A percentile compares a stretch with the other conserved stretches of the same genome.
phyloP scores from a whole-genome alignment of 768 basidiomycete species.

The Coprinopsis cinerea region DNA sequence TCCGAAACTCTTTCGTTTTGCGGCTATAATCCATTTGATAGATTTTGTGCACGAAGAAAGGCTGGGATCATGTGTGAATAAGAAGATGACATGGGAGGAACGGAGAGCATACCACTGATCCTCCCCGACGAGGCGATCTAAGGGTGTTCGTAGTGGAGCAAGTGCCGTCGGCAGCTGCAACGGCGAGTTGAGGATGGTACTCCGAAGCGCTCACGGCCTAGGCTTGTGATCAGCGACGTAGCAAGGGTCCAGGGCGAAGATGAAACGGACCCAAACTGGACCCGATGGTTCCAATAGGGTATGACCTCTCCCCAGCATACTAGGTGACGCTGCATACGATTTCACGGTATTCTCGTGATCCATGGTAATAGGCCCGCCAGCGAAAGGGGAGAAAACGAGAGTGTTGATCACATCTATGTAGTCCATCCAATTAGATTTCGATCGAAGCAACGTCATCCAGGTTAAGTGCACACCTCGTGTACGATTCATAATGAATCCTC shows the following conservation, averaged over 20 bases:
- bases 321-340: conserved; percentile 63
- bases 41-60: conserved; percentile 72
- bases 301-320: conserved; percentile 70
- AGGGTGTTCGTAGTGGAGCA: conserved; percentile 71
- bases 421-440: too few relatives aligned
- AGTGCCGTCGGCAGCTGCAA: conserved; percentile 79
- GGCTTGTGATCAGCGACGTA: not conserved
- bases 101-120: conserved; percentile 52
- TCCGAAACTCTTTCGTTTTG: conserved; percentile 66
- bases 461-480: conserved; percentile 53
- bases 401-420: conserved; percentile 69
- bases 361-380: conserved; percentile 66
- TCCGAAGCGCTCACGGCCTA: conserved; percentile 75
- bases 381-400: conserved; percentile 60
- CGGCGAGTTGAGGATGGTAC: conserved; percentile 80
- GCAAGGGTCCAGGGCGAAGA: not conserved
- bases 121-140: conserved; percentile 62
- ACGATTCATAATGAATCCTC: conserved; percentile 64
- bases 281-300: conserved; percentile 68
- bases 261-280: conserved; percentile 70
- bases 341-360: conserved; percentile 83
- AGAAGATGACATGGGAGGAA: not conserved
- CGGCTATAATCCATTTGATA: conserved; percentile 88
- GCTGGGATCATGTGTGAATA: conserved; percentile 33
- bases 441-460: not conserved